phyloP scores from a whole-genome alignment of 441 rosid genomes.

The Bruguiera hainesii region DNA sequence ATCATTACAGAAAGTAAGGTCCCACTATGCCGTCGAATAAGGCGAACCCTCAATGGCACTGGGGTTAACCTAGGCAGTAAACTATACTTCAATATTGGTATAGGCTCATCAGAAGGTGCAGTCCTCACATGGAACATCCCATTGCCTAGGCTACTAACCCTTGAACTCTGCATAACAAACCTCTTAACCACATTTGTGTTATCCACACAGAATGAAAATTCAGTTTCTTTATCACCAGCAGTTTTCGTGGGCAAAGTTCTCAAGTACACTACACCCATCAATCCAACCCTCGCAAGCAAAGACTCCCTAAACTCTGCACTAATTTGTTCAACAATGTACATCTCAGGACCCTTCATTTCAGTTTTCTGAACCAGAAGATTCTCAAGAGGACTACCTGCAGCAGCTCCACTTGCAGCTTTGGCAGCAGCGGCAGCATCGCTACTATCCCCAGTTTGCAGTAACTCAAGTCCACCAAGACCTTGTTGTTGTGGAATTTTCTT shows the following conservation, averaged over 20 bases:
- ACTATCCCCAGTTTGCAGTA: slow-evolving; percentile 63
- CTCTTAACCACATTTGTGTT: slow-evolving; percentile 67
- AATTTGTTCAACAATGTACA: slow-evolving; percentile 77
- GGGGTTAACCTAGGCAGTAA: slow-evolving; percentile 74
- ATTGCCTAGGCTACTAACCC: slow-evolving; percentile 75
- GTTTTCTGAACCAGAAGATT: slow-evolving; percentile 62
- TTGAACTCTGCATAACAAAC: slow-evolving; percentile 64
- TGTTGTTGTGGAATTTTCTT: slow-evolving; percentile 66
- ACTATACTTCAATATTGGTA: slow-evolving; percentile 84
- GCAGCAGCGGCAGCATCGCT: slow-evolving; percentile 32
- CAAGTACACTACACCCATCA: slow-evolving; percentile 82
- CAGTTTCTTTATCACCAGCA: slow-evolving; percentile 75
- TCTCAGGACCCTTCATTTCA: slow-evolving; percentile 93
- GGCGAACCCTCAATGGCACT: slow-evolving; percentile 78
- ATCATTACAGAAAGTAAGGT: slow-evolving; percentile 95
- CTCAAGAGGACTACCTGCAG: slow-evolving; percentile 53
- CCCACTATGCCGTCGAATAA: slow-evolving; percentile 75
- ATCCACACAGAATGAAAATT: slow-evolving; percentile 80
- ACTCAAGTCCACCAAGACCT: slow-evolving; percentile 91
- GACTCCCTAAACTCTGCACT: slow-evolving; percentile 94
- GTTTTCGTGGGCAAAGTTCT: slow-evolving; percentile 72
- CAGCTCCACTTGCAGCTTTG: slow-evolving; percentile 38
- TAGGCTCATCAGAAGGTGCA: slow-evolving; percentile 76
- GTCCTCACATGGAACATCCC: slow-evolving; percentile 90
- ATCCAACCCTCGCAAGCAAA: slow-evolving; percentile 78